Evolutionary conservation across 345 rosid species (phyloP), one percentile per base, ranked within the genome.

Genomic region (Luvunga scandens): DNA sequence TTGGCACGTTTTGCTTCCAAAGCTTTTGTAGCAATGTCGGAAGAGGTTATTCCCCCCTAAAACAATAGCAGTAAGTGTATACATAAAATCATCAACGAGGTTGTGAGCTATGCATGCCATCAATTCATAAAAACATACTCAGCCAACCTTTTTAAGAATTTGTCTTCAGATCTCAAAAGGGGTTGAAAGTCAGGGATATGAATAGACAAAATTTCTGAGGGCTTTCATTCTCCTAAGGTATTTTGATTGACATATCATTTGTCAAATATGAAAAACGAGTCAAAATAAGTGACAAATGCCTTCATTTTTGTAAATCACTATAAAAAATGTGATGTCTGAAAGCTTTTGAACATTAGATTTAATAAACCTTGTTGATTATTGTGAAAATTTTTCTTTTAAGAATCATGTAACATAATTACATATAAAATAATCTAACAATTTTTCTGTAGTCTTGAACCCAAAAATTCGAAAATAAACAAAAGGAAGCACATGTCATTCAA

Each of bases 1-100:
- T 84, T 91, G 66, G 99, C 98, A 77, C 94, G 88, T 78, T 85
- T 92, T 71, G 96, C 99, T 84, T 88, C 91, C 48, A 93, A 87
- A 79, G 99, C 98, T 89, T 93, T 92, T 79, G 99, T 95, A 55
- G 97, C 99, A n/a, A 90, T 91, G 86, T 95, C 99, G 45, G 99
- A 95, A 72, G 99, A 95, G 27, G 99, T 95, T 66, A 93, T 95
- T 79, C 99, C 99, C 76, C 99, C 99, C 98, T 94, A 65, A 31
- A 76, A 38, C 21, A 60, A 25, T 3, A 6, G 21, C 48, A 14
- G 28, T 59, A 8, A 56, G 48, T 56, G 36, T 25, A 33, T 36
- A 24, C 65, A 76, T 53, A 55, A 50, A 45, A 13, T 39, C 57
- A 45, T 45, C 50, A 13, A 3, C 18, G 13, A 3, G 50, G 50